Evolutionary conservation across 176 grass and related monocot species (phyloP).

Genomic region (Musa troglodytarum): DNA sequence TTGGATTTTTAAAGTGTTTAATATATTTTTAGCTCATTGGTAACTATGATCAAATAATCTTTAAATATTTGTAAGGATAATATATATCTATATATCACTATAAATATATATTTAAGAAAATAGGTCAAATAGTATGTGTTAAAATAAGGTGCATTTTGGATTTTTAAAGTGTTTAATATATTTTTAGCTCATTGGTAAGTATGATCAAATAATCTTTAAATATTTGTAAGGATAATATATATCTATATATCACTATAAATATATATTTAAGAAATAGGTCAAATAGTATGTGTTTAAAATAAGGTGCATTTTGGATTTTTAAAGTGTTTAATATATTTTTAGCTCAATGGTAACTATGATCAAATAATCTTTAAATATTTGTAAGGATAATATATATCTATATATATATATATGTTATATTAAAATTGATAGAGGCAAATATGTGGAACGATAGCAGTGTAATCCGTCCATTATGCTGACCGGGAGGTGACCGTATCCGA

Average conservation of each 20-base stretch:
- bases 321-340: too few species aligned
- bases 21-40: not conserved
- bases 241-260: too few species aligned
- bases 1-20: not conserved
- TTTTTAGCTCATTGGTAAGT: not conserved
- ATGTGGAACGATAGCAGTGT: not conserved
- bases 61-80: not conserved
- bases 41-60: not conserved
- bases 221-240: not conserved
- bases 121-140: not conserved
- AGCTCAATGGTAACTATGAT: too few species aligned
- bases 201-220: not conserved
- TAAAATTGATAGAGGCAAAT: not conserved
- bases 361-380: too few species aligned
- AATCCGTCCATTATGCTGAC: constrained; percentile 16
- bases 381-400: not conserved
- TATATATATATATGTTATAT: not conserved
- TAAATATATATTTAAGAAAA: too few species aligned
- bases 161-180: not conserved
- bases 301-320: too few species aligned
- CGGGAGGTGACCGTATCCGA: constrained; percentile 30
- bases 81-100: too few species aligned
- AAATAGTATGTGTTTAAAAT: not conserved
- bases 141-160: not conserved
- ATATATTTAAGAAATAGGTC: too few species aligned